Conservation (phyloP, 2,329 filamentous ascomycete species). For the Colletotrichum lentis region DNA sequence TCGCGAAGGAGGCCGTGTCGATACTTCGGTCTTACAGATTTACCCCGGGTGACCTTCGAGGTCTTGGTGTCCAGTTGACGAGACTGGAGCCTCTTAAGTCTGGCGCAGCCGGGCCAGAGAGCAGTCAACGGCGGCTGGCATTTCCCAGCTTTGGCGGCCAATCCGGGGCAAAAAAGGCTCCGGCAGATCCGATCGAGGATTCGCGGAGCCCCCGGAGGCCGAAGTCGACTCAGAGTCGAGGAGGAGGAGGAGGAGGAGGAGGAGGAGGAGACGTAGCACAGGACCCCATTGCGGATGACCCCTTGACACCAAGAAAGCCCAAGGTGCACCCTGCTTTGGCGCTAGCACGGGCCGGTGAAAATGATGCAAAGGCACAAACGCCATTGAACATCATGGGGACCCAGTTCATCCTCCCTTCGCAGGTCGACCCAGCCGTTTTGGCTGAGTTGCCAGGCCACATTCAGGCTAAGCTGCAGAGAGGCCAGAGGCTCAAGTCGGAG, state of each 20-base stretch:
- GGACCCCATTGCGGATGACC: constrained; percentile 66
- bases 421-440: constrained; percentile 82
- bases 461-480: constrained; percentile 67
- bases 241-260: constrained; percentile 41
- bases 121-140: constrained; percentile 80
- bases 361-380: constrained; percentile 65
- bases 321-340: constrained; percentile 63
- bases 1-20: constrained; percentile 84
- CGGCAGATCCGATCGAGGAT: constrained; percentile 62
- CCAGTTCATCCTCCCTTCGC: constrained; percentile 88
- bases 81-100: constrained; percentile 83
- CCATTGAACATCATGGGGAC: constrained; percentile 84
- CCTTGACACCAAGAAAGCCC: constrained; percentile 61
- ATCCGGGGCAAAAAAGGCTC: constrained; percentile 50
- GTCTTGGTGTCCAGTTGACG: constrained; percentile 91
- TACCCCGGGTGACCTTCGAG: constrained; percentile 90
- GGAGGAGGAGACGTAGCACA: constrained; percentile 45
- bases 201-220: constrained; percentile 47
- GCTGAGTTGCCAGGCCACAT: constrained; percentile 87
- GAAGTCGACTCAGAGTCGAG: constrained; percentile 43
- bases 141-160: constrained; percentile 67
- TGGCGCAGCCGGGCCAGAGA: constrained; percentile 63
- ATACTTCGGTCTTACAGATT: constrained; percentile 84
- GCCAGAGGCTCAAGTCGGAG: constrained; percentile 38
- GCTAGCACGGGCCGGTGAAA: constrained; percentile 58